Evolutionary conservation across 2,329 filamentous ascomycete genomes (phyloP).

Genomic region (Trichoderma cornu-damae): DNA sequence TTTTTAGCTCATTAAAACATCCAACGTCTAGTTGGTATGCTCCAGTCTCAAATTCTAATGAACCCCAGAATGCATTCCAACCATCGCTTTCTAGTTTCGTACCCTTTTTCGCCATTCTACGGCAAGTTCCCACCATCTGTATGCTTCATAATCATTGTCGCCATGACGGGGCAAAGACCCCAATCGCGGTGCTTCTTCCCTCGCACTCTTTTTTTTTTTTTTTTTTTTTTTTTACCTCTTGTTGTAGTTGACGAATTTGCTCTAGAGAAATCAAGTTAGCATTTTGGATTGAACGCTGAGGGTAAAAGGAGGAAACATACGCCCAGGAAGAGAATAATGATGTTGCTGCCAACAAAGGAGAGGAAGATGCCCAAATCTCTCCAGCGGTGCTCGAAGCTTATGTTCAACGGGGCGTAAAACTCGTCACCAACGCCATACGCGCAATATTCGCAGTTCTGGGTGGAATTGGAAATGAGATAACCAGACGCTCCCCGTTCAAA

Average conservation of each 20-base stretch:
- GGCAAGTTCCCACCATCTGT: neutral
- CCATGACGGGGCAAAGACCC: neutral
- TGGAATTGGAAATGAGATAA: conserved; percentile 63
- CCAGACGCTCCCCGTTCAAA: conserved; percentile 64
- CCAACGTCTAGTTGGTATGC: neutral
- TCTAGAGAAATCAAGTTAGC: conserved; percentile 30
- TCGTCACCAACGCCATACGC: conserved; percentile 75
- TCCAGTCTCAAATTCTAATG: neutral
- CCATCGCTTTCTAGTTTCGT: neutral
- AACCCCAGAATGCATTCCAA: neutral
- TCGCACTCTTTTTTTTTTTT: no score
- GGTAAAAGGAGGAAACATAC: conserved; percentile 36
- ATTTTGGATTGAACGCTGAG: conserved; percentile 1
- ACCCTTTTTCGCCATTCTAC: neutral
- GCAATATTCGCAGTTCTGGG: conserved; percentile 70
- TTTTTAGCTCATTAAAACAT: neutral
- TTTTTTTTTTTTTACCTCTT: conserved; percentile 42
- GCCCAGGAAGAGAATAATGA: conserved; percentile 55
- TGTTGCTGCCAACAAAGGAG: conserved; percentile 72
- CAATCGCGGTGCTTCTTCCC: neutral
- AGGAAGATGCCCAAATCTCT: conserved; percentile 74
- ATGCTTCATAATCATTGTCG: neutral
- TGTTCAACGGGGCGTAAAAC: conserved; percentile 64
- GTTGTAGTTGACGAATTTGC: conserved; percentile 51
- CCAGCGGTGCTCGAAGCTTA: conserved; percentile 68